phyloP scores from a whole-genome alignment of 768 basidiomycete genomes.

The Collybiopsis luxurians region DNA sequence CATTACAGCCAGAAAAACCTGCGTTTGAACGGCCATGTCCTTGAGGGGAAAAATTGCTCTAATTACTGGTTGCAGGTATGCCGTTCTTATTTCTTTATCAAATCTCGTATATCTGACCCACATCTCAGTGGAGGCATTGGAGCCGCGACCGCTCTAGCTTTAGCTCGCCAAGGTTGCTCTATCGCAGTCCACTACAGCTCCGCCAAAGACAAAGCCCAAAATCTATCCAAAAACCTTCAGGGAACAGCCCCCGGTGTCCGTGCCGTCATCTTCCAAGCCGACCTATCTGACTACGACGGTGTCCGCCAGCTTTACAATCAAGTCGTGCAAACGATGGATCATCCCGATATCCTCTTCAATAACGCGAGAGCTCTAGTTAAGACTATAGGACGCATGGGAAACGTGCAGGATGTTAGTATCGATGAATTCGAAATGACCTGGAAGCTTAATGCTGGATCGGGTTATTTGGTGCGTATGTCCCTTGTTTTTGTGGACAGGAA shows the following conservation, averaged over 20 bases:
- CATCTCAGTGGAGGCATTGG: constrained; percentile 50
- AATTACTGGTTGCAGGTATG: constrained; percentile 4
- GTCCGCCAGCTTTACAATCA: constrained; percentile 41
- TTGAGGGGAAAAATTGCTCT: constrained; percentile 1
- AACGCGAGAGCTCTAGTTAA: constrained; percentile 45
- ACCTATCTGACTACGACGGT: constrained; percentile 42
- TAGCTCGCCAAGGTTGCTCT: constrained; percentile 42
- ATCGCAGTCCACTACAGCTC: constrained; percentile 53
- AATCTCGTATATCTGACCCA: not conserved
- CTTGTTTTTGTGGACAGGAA: no score
- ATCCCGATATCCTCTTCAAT: constrained; percentile 50
- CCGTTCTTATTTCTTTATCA: not conserved
- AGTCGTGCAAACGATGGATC: constrained; percentile 41
- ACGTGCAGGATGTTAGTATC: constrained; percentile 41
- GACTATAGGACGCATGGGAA: constrained; percentile 39
- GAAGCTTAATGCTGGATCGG: constrained; percentile 46
- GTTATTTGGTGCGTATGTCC: constrained; percentile 45
- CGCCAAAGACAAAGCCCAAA: constrained; percentile 32
- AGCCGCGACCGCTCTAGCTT: constrained; percentile 41
- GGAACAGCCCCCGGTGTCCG: constrained; percentile 27
- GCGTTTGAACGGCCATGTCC: not conserved
- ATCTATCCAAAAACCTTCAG: constrained; percentile 35
- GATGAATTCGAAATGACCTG: constrained; percentile 31
- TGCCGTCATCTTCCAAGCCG: constrained; percentile 45
- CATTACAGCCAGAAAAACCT: no score